Evolutionary conservation across 1,139 yeast species (phyloP).

Genomic region (Scheffersomyces cryptocercus): DNA sequence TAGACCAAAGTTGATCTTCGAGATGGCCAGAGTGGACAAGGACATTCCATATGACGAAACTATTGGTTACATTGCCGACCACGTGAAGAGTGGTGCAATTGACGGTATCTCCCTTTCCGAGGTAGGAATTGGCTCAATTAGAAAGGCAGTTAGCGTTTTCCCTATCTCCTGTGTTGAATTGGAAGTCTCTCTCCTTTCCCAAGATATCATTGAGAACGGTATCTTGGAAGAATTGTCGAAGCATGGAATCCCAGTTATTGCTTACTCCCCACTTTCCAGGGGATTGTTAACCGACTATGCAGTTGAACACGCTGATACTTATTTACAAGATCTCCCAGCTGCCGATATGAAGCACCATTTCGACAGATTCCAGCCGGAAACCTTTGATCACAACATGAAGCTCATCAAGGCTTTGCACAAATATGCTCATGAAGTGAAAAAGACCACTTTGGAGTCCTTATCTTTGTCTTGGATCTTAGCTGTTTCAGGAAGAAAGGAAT

Average conservation of each 20-base stretch:
- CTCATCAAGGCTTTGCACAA: constrained; percentile 45
- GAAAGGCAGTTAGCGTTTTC: constrained; percentile 48
- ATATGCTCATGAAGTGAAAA: constrained; percentile 47
- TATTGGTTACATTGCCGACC: constrained; percentile 50
- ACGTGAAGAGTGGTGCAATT: constrained; percentile 55
- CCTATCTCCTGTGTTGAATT: constrained; percentile 72
- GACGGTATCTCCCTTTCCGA: constrained; percentile 75
- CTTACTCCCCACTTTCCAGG: constrained; percentile 82
- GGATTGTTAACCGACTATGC: constrained; percentile 69
- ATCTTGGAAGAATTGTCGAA: constrained; percentile 52
- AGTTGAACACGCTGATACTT: constrained; percentile 38
- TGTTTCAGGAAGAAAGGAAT: constrained; percentile 27
- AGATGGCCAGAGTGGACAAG: constrained; percentile 67
- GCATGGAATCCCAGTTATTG: constrained; percentile 61
- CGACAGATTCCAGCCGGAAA: constrained; percentile 63
- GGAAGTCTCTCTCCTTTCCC: constrained; percentile 70
- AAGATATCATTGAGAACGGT: constrained; percentile 61
- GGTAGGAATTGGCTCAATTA: constrained; percentile 59
- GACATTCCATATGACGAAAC: constrained; percentile 50
- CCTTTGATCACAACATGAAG: constrained; percentile 50
- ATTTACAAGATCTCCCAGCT: constrained; percentile 41
- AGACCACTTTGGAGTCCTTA: constrained; percentile 61
- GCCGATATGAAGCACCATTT: constrained; percentile 56
- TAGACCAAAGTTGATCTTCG: constrained; percentile 53
- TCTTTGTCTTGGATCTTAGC: constrained; percentile 72